Evolutionary conservation across 1,284 basidiomycete genomes (phyloP), one percentile per base, ranked within the genome.

Genomic region (Chondrostereum purpureum): DNA sequence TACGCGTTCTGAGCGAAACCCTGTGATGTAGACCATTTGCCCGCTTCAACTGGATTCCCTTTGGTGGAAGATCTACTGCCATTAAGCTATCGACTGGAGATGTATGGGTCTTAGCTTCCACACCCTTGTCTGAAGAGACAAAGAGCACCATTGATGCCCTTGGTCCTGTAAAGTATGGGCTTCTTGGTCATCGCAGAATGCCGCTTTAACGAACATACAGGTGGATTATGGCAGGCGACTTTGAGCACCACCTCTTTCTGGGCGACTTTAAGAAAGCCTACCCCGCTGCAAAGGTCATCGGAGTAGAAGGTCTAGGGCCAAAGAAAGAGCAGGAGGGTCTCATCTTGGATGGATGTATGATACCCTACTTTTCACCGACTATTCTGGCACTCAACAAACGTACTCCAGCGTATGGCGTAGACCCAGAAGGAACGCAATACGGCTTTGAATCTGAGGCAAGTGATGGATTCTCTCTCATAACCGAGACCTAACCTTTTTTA

Each of bases 391-490:
- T n/a, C n/a, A n/a, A n/a, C n/a, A n/a, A 47, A 45, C 31, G 35
- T 43, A 39, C 41, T 51, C 35, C 42, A 86, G 84, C 68, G 4
- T 88, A 80, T 72, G 81, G 83, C 8, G 66, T 63, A 18, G 84
- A 88, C 56, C 69, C 79, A 20, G 65, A 70, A 1, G 67, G 70
- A 23, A 82, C 80, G 2, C 67, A 72, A 47, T 92, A 91, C 53
- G 91, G 89, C 0, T 93, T 88, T 51, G 90, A 93, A 62, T 75
- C 80, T 17, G 89, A 93, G 56, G 86, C 86, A 50, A 60, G 72
- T 57, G 17, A 36, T 22, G 44, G 18, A 16, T 24, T 44, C 3
- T 19, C 17, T 50, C 18, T 33, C 46, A 43, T 44, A 45, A 31
- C 37, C 53, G 37, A 41, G 22, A 16, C 33, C 31, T 33, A 22